Evolutionary conservation across 352 stramenopile genomes (phyloP).

Genomic region (Globisporangium rhizosaccharum): DNA sequence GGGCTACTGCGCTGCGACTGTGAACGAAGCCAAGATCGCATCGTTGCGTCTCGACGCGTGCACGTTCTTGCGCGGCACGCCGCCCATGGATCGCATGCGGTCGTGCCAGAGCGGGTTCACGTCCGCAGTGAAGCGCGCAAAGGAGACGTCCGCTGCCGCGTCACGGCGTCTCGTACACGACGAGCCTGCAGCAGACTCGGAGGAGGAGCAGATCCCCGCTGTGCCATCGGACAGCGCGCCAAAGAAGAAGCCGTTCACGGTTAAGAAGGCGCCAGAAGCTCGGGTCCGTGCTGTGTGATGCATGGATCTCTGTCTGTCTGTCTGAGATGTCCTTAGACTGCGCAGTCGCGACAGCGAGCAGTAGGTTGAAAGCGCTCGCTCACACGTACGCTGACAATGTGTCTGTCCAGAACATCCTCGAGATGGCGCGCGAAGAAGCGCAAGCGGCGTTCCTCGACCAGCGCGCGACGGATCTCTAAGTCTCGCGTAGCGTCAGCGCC

Average conservation of each 20-base stretch:
- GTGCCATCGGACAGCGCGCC: neutral
- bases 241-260: conserved; percentile 20
- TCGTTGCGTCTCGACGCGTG: conserved; percentile 42
- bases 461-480: conserved; percentile 24
- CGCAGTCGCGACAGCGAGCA: neutral
- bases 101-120: conserved; percentile 41
- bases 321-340: neutral
- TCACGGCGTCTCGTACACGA: neutral
- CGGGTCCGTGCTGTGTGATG: neutral
- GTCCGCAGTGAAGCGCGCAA: conserved; percentile 27
- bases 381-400: neutral
- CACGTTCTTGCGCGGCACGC: conserved; percentile 27
- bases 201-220: conserved; percentile 1
- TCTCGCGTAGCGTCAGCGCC: too few species aligned
- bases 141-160: conserved; percentile 7
- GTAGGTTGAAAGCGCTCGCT: neutral
- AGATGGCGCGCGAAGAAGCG: conserved; percentile 34
- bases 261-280: conserved; percentile 34
- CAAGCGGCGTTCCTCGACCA: conserved; percentile 21
- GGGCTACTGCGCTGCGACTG: conserved; percentile 23
- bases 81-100: conserved; percentile 32
- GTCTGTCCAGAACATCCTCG: conserved; percentile 31
- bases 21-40: conserved; percentile 22
- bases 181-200: neutral
- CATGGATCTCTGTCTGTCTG: conserved; percentile 2